Base-by-base conservation (phyloP, 2,329 filamentous ascomycete genomes). In the Tolypocladium tropicale region DNA sequence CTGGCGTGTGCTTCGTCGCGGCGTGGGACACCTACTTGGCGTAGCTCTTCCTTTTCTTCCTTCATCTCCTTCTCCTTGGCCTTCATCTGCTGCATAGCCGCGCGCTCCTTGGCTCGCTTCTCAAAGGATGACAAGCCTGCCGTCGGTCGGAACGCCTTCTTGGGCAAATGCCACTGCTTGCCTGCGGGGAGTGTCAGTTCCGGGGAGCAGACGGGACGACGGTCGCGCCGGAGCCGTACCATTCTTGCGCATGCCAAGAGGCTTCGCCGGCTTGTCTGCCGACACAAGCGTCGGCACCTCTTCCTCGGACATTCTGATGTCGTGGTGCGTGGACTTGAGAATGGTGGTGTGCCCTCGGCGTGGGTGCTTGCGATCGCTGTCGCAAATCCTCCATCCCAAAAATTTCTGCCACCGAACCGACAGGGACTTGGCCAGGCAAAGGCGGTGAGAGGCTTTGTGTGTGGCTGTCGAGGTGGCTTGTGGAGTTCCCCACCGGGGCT, bases 31-130 rank as follows among this genome's bases (percentile, higher is more conserved):
- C 80, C 59, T 73, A 94, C 91, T 79, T 93, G 79, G 74, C 90
- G 82, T 72, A 88, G 87, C n/a, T 87, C 83, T 69, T 95, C 91
- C 74, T 95, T 96, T 76, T 96, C 94, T 0, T 91, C 89, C 77
- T 93, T 95, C 84, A 99, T 84, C 72, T 96, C 91, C 73, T 89
- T 92, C 75, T 97, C 94, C 67, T 90, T 91, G 37, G 90, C 89
- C 76, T 96, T 97, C 64, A 89, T 82, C n/a, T 89, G 84, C 14
- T 83, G 81, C 64, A 85, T 80, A 9, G 85, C 81, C 59, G 85
- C 82, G 53, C 90, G 83, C 59, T 85, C 80, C 63, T 86, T 85
- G 50, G 83, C 76, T 54, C 93, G 85, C 72, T 90, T 87, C 63
- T 86, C 85, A 70, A 88, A 97, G 0, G 90, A 84, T 3, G 83